Percentiles rank a stretch among this genome's conserved stretches.
Conservation (phyloP, 768 basidiomycete species). For the Tulasnella sp. region DNA sequence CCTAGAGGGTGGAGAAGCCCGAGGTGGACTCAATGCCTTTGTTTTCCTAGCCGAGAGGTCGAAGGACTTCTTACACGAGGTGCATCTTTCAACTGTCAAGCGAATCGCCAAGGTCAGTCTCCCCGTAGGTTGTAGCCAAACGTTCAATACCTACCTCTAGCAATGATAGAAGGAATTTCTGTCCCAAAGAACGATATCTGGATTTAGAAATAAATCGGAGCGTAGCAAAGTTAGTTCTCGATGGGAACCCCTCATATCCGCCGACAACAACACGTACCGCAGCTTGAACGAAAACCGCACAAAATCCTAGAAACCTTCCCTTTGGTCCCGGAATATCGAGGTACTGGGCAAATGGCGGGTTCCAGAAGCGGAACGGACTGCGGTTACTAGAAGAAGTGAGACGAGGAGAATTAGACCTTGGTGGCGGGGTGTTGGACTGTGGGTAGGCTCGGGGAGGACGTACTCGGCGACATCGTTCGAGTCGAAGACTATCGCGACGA, state of each 20-base stretch:
- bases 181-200: constrained; percentile 18
- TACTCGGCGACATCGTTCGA: not conserved
- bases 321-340: constrained; percentile 46
- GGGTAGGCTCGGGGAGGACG: not conserved
- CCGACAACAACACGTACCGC: constrained; percentile 34
- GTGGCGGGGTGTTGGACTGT: no score
- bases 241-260: constrained; percentile 14
- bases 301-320: constrained; percentile 62
- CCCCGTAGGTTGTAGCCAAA: not conserved
- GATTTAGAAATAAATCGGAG: not conserved
- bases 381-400: not conserved
- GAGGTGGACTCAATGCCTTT: not conserved
- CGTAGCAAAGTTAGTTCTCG: not conserved
- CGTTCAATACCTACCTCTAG: constrained; percentile 12
- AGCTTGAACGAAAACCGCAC: constrained; percentile 55
- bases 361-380: constrained; percentile 14
- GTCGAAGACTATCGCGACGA: not conserved
- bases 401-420: not conserved
- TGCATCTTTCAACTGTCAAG: constrained; percentile 9
- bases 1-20: not conserved
- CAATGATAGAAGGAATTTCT: constrained; percentile 14
- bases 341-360: constrained; percentile 57
- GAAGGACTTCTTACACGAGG: not conserved
- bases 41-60: not conserved
- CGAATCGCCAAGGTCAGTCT: not conserved